These are phyloP conservation scores for Colletotrichum costaricense DNA, from an alignment of 2,329 filamentous ascomycete species.

Conservation along the genomic window DNA sequence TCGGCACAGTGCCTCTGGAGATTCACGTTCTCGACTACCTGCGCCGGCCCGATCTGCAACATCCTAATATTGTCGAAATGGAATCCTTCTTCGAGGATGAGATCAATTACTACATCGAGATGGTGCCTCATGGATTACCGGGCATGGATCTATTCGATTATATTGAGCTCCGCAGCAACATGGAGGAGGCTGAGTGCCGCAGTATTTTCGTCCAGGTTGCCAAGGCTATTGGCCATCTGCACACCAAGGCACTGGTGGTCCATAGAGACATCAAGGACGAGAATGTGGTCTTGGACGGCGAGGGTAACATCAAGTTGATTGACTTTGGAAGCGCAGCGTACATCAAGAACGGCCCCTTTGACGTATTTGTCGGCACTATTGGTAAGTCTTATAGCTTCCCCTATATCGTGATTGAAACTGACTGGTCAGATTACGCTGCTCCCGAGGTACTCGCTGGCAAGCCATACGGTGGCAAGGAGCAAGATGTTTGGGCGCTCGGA, in stretches of 20 bases:
- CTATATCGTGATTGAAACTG: not conserved
- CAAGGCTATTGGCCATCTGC: constrained; percentile 88
- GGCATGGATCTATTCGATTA: constrained; percentile 99
- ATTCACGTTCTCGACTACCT: constrained; percentile 98
- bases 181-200: constrained; percentile 93
- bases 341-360: constrained; percentile 97
- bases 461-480: constrained; percentile 93
- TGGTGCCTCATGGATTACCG: constrained; percentile 92
- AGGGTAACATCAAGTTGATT: constrained; percentile 95
- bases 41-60: constrained; percentile 75
- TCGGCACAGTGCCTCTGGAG: constrained; percentile 95
- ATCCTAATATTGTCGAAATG: constrained; percentile 80
- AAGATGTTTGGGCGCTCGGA: constrained; percentile 97
- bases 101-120: constrained; percentile 98
- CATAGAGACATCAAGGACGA: constrained; percentile 99
- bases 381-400: constrained; percentile 68
- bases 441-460: constrained; percentile 96
- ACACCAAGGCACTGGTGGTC: constrained; percentile 90
- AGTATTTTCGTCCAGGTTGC: constrained; percentile 97
- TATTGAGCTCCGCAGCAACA: constrained; percentile 94
- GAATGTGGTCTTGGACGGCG: constrained; percentile 95
- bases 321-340: constrained; percentile 99
- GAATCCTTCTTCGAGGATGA: constrained; percentile 82
- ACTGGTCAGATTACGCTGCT: constrained; percentile 85
- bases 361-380: constrained; percentile 98